Base-by-base conservation (phyloP, 2,329 filamentous ascomycete genomes). In the Mycosphaerella arachidis region DNA sequence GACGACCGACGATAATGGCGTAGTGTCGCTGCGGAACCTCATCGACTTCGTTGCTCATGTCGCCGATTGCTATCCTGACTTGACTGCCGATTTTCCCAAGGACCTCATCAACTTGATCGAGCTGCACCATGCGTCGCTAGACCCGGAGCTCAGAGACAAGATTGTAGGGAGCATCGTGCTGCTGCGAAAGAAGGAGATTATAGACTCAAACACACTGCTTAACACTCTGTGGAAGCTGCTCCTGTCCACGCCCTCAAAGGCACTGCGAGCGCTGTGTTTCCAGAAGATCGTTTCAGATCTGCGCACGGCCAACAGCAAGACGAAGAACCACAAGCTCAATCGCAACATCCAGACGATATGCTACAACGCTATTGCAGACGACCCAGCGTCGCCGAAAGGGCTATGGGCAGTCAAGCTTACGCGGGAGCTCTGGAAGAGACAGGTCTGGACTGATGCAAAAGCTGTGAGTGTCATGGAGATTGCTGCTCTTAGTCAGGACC, bases 381-480 rank as follows among this genome's bases (percentile, higher is more conserved):
- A 99, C 74, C 86, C 89, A 46, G 82, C 89, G 8, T 95, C 92
- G 0, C 83, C 90, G 0, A 94, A 96, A 71, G 91, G 90, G 4
- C 82, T 99, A 53, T 99, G 94, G 94, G 92, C 94, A 3, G 91
- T 97, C 62, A 97, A 97, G 76, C 84, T 99, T 65, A 96, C 92
- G 4, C 84, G 93, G 63, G 94, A 99, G 78, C 80, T 99, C 71
- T 99, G 94, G 94, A 96, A 92, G 77, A 85, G 93, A 51, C 92
- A 97, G 69, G 87, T 97, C 64, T 99, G 94, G 94, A 91, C 90
- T 9, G 94, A 99, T 70, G 85, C 92, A 1, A 94, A 92, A 74
- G 87, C 93, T 0, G 94, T 97, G n/a, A 92, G 96, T 70, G 90
- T 97, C 66, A 97, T 99, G 92, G 96, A 96, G 77, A 90, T 96